Evolutionary conservation across 768 basidiomycete genomes (phyloP), one percentile per base, ranked within the genome.

Genomic region (Calocera cornea): DNA sequence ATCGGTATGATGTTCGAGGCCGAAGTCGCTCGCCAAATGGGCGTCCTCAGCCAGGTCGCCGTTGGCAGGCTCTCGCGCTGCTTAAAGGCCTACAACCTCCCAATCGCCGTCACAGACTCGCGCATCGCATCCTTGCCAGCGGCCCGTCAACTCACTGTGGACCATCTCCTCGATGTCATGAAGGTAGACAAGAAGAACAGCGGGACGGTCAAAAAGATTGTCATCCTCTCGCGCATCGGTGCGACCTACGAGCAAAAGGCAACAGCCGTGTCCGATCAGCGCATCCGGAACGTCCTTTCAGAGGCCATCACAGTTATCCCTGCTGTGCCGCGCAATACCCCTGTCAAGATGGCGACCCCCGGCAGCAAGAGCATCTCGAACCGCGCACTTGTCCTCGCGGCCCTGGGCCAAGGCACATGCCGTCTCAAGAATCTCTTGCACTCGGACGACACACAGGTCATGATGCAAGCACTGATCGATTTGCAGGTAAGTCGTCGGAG

Each of bases 321-420:
- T 8, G 87, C 86, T 11, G 77, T 80, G 12, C 91, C 92, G 2
- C 79, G 76, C 24, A 77, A 84, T 50, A 77, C 83, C 69, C 84
- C 87, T 2, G 78, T 86, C 66, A 77, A 76, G n/a, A 91, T 98
- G 88, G 82, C 90, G 16, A 97, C 97, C 0, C 97, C 97, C 0
- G 95, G 97, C 12, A 92, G 90, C 29, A 98, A 99, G 80, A 94
- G 90, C 74, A 89, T 99, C 71, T 97, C 93, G 0, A 98, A 98
- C 75, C 86, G 95, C 34, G 93, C 91, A 0, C 80, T 99, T 41
- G 87, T 98, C 1, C 84, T 99, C 33, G 95, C 97, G 10, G 94
- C 95, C 1, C 84, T 99, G 16, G 93, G 86, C 0, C 84, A 83
- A 54, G 97, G 95, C 1, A 91, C 88, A 0, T 97, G 95, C 77